phyloP scores from a whole-genome alignment of 2,329 filamentous ascomycete species.

The Fonsecaea monophora region DNA sequence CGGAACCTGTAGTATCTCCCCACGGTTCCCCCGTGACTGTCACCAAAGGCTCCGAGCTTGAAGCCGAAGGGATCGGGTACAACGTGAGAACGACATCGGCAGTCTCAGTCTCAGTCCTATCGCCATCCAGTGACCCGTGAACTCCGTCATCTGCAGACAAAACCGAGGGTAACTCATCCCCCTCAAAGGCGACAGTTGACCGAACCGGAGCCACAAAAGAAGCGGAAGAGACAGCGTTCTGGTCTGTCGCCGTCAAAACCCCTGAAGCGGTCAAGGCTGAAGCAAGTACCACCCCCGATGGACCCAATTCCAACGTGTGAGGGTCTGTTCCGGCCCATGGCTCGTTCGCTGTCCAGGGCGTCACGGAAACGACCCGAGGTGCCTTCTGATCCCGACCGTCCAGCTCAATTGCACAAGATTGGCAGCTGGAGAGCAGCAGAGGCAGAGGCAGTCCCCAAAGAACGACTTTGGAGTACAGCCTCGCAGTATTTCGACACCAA shows the following conservation, averaged over 20 bases:
- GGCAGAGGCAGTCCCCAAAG: neutral
- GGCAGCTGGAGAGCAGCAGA: neutral
- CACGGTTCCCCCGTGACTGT: neutral
- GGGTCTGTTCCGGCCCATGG: no score
- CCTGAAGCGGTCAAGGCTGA: neutral
- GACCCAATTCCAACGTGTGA: no score
- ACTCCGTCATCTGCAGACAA: neutral
- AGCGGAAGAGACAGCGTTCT: neutral
- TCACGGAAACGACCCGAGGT: neutral
- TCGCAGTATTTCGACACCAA: neutral
- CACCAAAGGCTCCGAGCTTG: neutral
- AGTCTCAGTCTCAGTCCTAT: neutral
- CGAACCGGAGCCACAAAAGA: neutral
- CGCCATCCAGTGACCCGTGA: neutral
- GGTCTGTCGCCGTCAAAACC: conserved; percentile 16
- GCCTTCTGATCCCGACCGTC: neutral
- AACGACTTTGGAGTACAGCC: neutral
- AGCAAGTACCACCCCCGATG: neutral
- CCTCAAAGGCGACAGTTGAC: neutral
- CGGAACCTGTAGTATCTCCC: neutral
- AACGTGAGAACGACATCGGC: neutral
- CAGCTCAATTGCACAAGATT: neutral
- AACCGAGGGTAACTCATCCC: neutral
- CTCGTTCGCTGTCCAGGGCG: neutral
- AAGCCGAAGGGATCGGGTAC: neutral